Evolutionary conservation across 1,139 yeast species (phyloP).

Genomic region (Pichia sp.): DNA sequence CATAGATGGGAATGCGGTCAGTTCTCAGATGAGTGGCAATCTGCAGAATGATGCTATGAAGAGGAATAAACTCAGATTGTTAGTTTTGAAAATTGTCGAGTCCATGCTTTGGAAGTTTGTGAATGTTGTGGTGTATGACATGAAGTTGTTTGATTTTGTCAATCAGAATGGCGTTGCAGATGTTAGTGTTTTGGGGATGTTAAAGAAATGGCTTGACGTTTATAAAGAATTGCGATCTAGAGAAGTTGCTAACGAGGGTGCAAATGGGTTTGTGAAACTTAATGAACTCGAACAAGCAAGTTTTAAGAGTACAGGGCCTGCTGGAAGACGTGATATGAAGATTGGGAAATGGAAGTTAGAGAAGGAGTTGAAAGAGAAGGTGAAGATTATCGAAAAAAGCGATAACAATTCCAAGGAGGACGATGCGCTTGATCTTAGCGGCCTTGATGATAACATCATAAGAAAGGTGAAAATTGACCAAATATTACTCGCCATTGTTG

Average conservation of each 20-base stretch:
- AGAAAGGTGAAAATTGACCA: slow-evolving; percentile 8
- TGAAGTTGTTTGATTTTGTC: slow-evolving; percentile 5
- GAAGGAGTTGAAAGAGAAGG: slow-evolving; percentile 41
- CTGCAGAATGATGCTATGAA: slow-evolving; percentile 4
- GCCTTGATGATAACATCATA: slow-evolving; percentile 41
- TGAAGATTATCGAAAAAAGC: slow-evolving; percentile 28
- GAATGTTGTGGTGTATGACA: slow-evolving; percentile 3
- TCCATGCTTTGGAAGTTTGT: slow-evolving; percentile 9
- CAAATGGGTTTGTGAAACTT: slow-evolving; percentile 8
- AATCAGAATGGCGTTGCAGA: not conserved
- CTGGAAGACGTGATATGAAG: slow-evolving; percentile 58
- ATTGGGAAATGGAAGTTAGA: slow-evolving; percentile 62
- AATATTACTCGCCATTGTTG: slow-evolving; percentile 6
- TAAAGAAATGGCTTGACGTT: slow-evolving; percentile 10
- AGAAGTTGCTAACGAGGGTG: slow-evolving; percentile 7
- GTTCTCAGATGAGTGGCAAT: slow-evolving; percentile 10
- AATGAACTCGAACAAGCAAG: slow-evolving; percentile 8
- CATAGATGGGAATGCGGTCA: slow-evolving; percentile 13
- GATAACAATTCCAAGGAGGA: slow-evolving; percentile 1
- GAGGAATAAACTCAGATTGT: slow-evolving; percentile 12
- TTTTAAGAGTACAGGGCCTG: slow-evolving; percentile 33
- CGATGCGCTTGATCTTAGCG: slow-evolving; percentile 21
- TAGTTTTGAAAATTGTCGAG: slow-evolving; percentile 13
- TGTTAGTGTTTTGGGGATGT: not conserved
- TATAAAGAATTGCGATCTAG: slow-evolving; percentile 7